A percentile compares a stretch with the other conserved stretches of the same genome.
Evolutionary conservation across 768 basidiomycete genomes (phyloP).

Genomic region (Boletus rubropictus): DNA sequence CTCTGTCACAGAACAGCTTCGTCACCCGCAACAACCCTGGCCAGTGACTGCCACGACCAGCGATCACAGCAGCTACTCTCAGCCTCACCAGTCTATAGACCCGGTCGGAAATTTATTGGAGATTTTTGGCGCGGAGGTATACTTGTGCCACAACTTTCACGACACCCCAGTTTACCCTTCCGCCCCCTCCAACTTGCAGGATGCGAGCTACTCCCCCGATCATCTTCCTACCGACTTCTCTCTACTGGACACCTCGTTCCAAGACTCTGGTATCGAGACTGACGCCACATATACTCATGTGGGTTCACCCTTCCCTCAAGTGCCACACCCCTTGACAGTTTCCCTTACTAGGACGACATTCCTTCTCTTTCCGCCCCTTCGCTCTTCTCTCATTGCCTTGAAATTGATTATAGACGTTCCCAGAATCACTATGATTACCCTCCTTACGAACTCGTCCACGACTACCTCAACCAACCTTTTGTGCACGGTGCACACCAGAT

Average conservation of each 20-base stretch:
- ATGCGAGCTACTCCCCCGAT: background rate
- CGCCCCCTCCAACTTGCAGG: constrained; percentile 7
- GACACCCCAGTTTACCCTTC: background rate
- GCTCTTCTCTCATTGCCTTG: background rate
- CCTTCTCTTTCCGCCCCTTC: background rate
- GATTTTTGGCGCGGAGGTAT: constrained; percentile 5
- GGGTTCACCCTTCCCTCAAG: background rate
- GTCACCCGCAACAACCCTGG: constrained; percentile 1
- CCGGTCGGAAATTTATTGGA: background rate
- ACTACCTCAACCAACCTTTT: background rate
- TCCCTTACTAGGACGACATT: constrained; percentile 4
- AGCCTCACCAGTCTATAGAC: constrained; percentile 1
- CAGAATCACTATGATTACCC: background rate
- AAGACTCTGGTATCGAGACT: background rate
- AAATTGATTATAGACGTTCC: background rate
- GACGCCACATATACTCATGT: constrained; percentile 11
- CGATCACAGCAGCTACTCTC: constrained; percentile 4
- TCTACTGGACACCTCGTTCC: background rate
- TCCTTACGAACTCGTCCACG: background rate
- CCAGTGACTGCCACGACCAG: background rate
- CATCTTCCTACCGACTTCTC: background rate
- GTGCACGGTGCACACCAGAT: background rate
- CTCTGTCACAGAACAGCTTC: background rate
- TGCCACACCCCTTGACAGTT: background rate
- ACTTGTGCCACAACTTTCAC: constrained; percentile 3